Evolutionary conservation across 108 stramenopile genomes (phyloP).

Genomic region (Aurantiochytrium sp.): DNA sequence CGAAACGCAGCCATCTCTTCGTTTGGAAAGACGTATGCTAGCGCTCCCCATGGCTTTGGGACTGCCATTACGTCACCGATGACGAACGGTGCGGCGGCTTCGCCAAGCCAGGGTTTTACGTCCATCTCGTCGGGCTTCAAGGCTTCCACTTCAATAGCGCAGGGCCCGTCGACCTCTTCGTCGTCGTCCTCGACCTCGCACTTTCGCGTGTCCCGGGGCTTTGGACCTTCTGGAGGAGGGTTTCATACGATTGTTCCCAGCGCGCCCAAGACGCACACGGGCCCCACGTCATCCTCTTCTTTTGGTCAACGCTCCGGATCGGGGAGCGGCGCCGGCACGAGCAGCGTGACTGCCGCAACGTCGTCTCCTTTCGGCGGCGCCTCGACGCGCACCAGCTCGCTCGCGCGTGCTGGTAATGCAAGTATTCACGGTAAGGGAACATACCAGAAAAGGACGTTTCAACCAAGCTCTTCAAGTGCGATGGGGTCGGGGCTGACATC

Average conservation of each 20-base stretch:
- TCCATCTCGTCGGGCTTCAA: no score
- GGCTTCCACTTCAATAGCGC: no score
- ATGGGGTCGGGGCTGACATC: no score
- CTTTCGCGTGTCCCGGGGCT: no score
- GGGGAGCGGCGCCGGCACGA: not conserved
- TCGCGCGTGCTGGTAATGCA: not conserved
- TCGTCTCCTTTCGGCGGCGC: not conserved
- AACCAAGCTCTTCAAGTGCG: not conserved
- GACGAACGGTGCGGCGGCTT: no score
- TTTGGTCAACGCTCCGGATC: not conserved
- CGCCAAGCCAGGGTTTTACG: no score
- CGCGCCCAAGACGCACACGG: no score
- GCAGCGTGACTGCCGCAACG: not conserved
- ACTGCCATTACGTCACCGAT: not conserved
- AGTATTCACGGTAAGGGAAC: not conserved
- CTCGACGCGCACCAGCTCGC: not conserved
- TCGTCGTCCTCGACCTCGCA: no score
- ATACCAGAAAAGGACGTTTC: constrained; percentile 4
- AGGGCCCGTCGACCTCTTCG: no score
- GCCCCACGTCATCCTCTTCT: not conserved
- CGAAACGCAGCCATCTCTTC: no score
- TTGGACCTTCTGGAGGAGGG: no score
- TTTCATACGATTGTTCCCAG: no score
- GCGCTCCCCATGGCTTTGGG: not conserved
- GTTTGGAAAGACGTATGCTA: not conserved